Evolutionary conservation across 2,329 filamentous ascomycete genomes (phyloP).

Genomic region (Lasiodiplodia sp.): DNA sequence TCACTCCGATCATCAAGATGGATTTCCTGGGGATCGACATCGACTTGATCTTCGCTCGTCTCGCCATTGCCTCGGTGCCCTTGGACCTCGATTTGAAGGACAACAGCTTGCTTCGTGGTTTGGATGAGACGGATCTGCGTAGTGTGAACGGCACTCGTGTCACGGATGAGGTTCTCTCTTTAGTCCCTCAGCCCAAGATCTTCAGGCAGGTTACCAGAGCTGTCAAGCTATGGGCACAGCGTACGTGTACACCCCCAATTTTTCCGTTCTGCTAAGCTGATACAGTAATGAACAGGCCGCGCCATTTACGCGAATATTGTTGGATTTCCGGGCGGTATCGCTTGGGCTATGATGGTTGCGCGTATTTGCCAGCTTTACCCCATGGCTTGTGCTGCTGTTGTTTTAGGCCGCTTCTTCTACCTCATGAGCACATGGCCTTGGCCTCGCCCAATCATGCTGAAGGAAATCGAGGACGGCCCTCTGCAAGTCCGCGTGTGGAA

Average conservation of each 20-base stretch:
- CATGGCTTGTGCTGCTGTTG: conserved; percentile 84
- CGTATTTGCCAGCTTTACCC: conserved; percentile 96
- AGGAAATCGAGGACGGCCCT: conserved; percentile 82
- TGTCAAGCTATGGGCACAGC: conserved; percentile 96
- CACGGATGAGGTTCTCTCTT: conserved; percentile 86
- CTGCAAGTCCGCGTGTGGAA: conserved; percentile 92
- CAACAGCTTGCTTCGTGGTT: conserved; percentile 81
- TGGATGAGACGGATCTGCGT: conserved; percentile 85
- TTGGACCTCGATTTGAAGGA: conserved; percentile 78
- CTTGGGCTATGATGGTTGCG: conserved; percentile 97
- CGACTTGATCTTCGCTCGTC: conserved; percentile 75
- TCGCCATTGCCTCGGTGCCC: conserved; percentile 52
- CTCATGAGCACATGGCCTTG: conserved; percentile 92
- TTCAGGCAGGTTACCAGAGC: conserved; percentile 89
- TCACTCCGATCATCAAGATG: conserved; percentile 97
- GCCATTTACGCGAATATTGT: conserved; percentile 95
- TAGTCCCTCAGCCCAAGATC: conserved; percentile 88
- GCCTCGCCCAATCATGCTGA: conserved; percentile 92
- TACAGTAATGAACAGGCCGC: conserved; percentile 37
- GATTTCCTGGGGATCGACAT: conserved; percentile 91
- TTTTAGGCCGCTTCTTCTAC: conserved; percentile 93
- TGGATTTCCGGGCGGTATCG: conserved; percentile 94
- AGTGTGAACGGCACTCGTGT: conserved; percentile 94
- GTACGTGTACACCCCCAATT: conserved; percentile 44
- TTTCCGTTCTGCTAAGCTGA: conserved; percentile 30